Evolutionary conservation across 2,329 filamentous ascomycete genomes (phyloP).

Genomic region (Rasamsonia emersonii): DNA sequence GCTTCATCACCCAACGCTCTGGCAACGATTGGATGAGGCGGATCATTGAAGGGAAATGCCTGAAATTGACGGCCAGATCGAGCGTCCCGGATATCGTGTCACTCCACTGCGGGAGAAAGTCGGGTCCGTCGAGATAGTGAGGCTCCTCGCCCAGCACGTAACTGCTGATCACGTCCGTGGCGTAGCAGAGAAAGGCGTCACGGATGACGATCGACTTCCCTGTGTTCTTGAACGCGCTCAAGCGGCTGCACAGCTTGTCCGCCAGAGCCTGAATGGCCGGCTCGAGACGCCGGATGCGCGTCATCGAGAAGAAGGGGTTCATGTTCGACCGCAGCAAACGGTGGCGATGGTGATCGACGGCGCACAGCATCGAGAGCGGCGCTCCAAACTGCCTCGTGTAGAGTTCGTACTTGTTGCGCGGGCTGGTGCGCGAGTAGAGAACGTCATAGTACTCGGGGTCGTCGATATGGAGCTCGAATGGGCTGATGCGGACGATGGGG

Average conservation of each 20-base stretch:
- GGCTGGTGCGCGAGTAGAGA: slow-evolving; percentile 21
- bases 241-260: slow-evolving; percentile 16
- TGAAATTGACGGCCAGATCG: slow-evolving; percentile 13
- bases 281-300: slow-evolving; percentile 18
- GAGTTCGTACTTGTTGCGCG: slow-evolving; percentile 22
- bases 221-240: slow-evolving; percentile 11
- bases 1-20: slow-evolving; percentile 19
- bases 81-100: slow-evolving; percentile 18
- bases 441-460: slow-evolving; percentile 22
- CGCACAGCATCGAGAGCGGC: slow-evolving; percentile 23
- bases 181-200: slow-evolving; percentile 31
- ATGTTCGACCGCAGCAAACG: slow-evolving; percentile 23
- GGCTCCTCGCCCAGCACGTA: slow-evolving; percentile 28
- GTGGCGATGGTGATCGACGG: slow-evolving; percentile 22
- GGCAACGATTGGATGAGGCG: slow-evolving; percentile 18
- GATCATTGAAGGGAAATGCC: slow-evolving; percentile 21
- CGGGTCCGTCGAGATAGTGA: slow-evolving; percentile 22
- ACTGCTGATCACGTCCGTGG: slow-evolving; percentile 40
- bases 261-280: slow-evolving; percentile 15
- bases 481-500: slow-evolving; percentile 25
- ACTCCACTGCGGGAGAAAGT: slow-evolving; percentile 23
- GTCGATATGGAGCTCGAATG: slow-evolving; percentile 24
- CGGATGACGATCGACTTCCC: slow-evolving; percentile 15
- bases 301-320: slow-evolving; percentile 27
- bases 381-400: slow-evolving; percentile 20